Evolutionary conservation across 352 stramenopile genomes (phyloP).

Genomic region (Aphanomyces euteiches): DNA sequence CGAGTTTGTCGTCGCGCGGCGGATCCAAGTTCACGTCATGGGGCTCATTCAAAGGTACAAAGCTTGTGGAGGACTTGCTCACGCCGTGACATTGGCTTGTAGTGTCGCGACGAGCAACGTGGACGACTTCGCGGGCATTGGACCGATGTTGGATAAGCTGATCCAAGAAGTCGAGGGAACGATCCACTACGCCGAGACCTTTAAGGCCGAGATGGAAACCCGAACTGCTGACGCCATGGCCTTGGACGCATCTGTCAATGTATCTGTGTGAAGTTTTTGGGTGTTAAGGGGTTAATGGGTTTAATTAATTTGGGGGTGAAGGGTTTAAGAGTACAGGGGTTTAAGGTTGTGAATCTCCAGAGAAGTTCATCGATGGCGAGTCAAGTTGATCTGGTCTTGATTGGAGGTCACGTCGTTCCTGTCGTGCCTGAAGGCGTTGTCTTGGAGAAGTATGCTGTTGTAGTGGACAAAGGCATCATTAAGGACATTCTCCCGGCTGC

Average conservation of each 20-base stretch:
- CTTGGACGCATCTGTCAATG: not conserved
- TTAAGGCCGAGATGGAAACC: not conserved
- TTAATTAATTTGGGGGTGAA: too few relatives aligned
- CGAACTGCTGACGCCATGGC: not conserved
- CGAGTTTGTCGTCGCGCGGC: constrained; percentile 65
- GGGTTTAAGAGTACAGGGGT: too few relatives aligned
- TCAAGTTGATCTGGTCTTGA: constrained; percentile 66
- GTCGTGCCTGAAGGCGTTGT: constrained; percentile 70
- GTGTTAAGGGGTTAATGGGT: too few relatives aligned
- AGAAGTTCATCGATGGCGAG: not conserved
- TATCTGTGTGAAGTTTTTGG: too few relatives aligned
- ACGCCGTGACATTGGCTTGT: not conserved
- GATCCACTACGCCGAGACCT: constrained; percentile 35
- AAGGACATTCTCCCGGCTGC: constrained; percentile 63
- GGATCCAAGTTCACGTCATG: constrained; percentile 62
- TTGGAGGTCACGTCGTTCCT: constrained; percentile 72
- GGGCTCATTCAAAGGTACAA: constrained; percentile 54
- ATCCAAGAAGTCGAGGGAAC: constrained; percentile 39
- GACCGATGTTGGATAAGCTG: constrained; percentile 30
- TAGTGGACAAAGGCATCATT: constrained; percentile 65
- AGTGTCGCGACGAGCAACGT: constrained; percentile 39
- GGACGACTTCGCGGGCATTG: constrained; percentile 43
- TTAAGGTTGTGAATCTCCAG: too few relatives aligned
- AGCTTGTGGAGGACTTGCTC: not conserved
- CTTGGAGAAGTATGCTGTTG: constrained; percentile 69